phyloP scores from a whole-genome alignment of 108 stramenopile genomes.

The Nitzschia putrida region DNA sequence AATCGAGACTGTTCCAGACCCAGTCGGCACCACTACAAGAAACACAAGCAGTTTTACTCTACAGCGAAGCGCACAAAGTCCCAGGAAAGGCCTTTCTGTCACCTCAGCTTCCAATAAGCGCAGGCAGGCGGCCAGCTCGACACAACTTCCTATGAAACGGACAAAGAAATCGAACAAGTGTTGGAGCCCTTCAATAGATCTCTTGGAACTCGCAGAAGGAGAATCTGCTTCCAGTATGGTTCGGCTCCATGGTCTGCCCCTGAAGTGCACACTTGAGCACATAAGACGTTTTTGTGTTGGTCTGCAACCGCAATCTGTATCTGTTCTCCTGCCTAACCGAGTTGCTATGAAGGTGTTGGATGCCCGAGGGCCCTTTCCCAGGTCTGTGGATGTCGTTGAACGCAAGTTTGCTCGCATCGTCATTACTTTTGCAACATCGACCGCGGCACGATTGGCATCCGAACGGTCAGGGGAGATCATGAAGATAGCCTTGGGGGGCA shows the following conservation, averaged over 20 bases:
- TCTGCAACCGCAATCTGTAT: slow-evolving; percentile 52
- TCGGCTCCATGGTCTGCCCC: slow-evolving; percentile 69
- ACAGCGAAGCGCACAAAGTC: background rate
- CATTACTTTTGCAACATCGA: slow-evolving; percentile 59
- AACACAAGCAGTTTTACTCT: slow-evolving; percentile 3
- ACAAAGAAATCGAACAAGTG: background rate
- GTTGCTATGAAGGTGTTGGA: slow-evolving; percentile 46
- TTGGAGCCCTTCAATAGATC: slow-evolving; percentile 47
- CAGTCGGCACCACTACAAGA: slow-evolving; percentile 13
- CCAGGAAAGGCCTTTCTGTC: background rate
- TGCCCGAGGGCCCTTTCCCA: slow-evolving; percentile 8
- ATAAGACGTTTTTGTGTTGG: slow-evolving; percentile 76
- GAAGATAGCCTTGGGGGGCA: background rate
- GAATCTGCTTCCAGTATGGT: slow-evolving; percentile 59
- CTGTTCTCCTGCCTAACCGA: slow-evolving; percentile 51
- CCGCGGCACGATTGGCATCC: slow-evolving; percentile 60
- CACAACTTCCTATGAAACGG: slow-evolving; percentile 6
- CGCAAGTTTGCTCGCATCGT: slow-evolving; percentile 45
- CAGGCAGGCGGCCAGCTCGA: background rate
- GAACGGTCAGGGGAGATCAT: slow-evolving; percentile 73
- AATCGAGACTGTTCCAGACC: slow-evolving; percentile 16
- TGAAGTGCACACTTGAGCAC: slow-evolving; percentile 49
- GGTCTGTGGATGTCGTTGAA: slow-evolving; percentile 18
- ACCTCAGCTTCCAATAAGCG: background rate
- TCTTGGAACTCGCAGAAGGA: slow-evolving; percentile 33